Percentiles rank a stretch among this genome's conserved stretches.
Conservation (phyloP, 2,329 filamentous ascomycete species). For the Penicillium frequentans region DNA sequence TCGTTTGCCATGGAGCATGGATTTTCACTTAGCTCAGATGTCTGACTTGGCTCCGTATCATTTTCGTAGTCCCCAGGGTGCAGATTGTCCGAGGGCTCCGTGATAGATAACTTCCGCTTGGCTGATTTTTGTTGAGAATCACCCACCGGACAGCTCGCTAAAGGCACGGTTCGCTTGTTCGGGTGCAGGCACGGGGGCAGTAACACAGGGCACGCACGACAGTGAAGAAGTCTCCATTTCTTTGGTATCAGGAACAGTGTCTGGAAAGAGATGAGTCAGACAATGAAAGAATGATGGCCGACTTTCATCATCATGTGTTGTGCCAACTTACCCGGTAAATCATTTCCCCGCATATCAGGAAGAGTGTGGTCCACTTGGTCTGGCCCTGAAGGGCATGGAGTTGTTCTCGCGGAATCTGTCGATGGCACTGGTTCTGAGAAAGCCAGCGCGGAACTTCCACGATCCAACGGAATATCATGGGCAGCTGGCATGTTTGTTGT, state of each 20-base stretch:
- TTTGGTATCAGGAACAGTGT: conserved; percentile 10
- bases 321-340: conserved; percentile 9
- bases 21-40: background rate
- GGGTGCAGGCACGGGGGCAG: background rate
- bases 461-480: conserved; percentile 5
- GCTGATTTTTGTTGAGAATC: conserved; percentile 7
- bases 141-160: conserved; percentile 4
- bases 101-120: background rate
- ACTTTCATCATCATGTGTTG: conserved; percentile 1
- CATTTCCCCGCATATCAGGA: background rate
- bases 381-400: background rate
- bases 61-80: background rate
- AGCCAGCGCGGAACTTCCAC: conserved; percentile 4
- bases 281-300: conserved; percentile 3
- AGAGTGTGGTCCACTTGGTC: fast-evolving
- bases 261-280: conserved; percentile 4
- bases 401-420: background rate
- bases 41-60: background rate
- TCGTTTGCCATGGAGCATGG: background rate
- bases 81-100: background rate
- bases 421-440: conserved; percentile 4
- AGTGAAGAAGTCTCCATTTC: conserved; percentile 10
- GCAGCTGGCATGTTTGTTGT: conserved; percentile 7
- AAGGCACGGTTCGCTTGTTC: conserved; percentile 7
- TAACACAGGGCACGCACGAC: conserved; percentile 2